These are phyloP conservation scores for Pyronema domesticum DNA, from an alignment of 495 filamentous ascomycete species.

Conservation along the genomic window DNA sequence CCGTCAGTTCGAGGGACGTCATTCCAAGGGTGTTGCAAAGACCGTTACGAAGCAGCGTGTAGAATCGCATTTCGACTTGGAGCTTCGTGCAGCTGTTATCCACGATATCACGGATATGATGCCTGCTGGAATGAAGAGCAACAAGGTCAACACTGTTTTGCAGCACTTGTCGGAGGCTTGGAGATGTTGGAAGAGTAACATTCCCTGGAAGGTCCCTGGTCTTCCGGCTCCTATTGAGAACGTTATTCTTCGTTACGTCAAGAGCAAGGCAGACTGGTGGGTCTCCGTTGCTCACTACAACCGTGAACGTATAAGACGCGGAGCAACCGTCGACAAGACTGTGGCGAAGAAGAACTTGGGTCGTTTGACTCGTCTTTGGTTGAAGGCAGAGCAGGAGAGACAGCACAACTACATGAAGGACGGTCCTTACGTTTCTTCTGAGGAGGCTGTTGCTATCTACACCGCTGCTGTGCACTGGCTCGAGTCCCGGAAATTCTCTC, in stretches of 20 bases:
- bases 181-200: slow-evolving; percentile 99
- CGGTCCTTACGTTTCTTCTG: slow-evolving; percentile 92
- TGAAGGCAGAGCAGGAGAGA: slow-evolving; percentile 95
- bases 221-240: slow-evolving; percentile 94
- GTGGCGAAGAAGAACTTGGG: slow-evolving; percentile 99
- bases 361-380: slow-evolving; percentile 83
- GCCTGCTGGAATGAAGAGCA: slow-evolving; percentile 98
- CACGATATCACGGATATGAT: slow-evolving; percentile 99
- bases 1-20: slow-evolving; percentile 93
- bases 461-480: slow-evolving; percentile 99
- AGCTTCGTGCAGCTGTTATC: slow-evolving; percentile 96
- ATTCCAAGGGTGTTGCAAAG: slow-evolving; percentile 98
- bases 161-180: slow-evolving; percentile 96
- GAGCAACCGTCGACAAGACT: slow-evolving; percentile 95
- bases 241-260: slow-evolving; percentile 94
- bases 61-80: slow-evolving; percentile 95
- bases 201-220: slow-evolving; percentile 97
- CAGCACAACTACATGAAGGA: slow-evolving; percentile 99
- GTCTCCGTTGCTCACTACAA: slow-evolving; percentile 98
- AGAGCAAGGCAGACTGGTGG: slow-evolving; percentile 99
- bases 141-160: slow-evolving; percentile 95
- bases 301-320: slow-evolving; percentile 83
- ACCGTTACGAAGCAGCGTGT: slow-evolving; percentile 98
- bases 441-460: slow-evolving; percentile 97
- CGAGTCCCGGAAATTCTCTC: slow-evolving; percentile 93